A percentile compares a stretch with the other conserved stretches of the same genome.
phyloP scores from a whole-genome alignment of 495 filamentous ascomycete species.

The Neurospora tetrasperma region DNA sequence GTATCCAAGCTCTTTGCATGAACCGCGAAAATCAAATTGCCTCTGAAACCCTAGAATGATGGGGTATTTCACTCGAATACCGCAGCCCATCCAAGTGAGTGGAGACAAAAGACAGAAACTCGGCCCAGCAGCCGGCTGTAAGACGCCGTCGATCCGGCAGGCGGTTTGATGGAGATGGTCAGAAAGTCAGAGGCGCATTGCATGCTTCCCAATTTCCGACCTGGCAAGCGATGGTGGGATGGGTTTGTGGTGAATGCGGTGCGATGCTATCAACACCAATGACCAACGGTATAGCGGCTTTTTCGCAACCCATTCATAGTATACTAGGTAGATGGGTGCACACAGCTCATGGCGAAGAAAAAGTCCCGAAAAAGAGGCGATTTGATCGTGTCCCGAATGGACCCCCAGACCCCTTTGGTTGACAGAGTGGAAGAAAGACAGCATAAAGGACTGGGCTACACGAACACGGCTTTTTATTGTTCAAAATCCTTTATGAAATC shows the following conservation, averaged over 20 bases:
- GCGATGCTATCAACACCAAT: neutral
- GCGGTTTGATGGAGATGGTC: neutral
- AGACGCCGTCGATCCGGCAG: neutral
- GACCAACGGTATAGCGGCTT: neutral
- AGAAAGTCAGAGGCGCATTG: neutral
- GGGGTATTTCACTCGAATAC: neutral
- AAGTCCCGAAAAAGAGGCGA: neutral
- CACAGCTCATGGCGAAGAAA: neutral
- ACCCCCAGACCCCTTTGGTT: neutral
- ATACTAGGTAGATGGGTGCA: no score
- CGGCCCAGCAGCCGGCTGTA: neutral
- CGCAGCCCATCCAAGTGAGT: neutral
- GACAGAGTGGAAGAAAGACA: neutral
- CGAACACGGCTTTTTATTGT: neutral
- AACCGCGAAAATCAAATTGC: neutral
- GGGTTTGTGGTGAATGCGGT: neutral
- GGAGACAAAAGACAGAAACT: neutral
- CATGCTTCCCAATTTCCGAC: neutral
- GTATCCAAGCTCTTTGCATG: neutral
- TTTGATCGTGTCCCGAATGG: neutral
- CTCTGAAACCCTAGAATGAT: neutral
- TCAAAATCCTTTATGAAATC: neutral
- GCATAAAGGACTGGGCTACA: neutral
- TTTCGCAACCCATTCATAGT: neutral
- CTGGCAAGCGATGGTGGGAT: neutral